Evolutionary conservation across 805 yeast genomes (phyloP), one percentile per base, ranked within the genome.

Genomic region (Saturnispora mendoncae): DNA sequence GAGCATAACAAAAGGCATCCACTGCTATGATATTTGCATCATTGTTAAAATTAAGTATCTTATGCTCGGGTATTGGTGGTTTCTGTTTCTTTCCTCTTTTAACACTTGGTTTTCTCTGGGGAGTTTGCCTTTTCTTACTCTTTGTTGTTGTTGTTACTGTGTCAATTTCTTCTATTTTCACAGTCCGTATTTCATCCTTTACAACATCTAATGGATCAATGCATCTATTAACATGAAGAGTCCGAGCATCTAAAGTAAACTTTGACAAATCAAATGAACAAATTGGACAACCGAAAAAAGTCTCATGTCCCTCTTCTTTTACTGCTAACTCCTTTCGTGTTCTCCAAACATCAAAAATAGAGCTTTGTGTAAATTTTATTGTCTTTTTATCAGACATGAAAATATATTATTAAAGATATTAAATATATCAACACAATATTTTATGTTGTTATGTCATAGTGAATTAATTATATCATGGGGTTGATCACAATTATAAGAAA

Each of bases 1-100:
- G 66, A 7, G 67, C 64, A 49, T 60, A 75, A 53, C 69, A 62
- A 59, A 82, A 75, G 0, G 87, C 87, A 61, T 82, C 92, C 20
- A 82, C 84, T 0, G 79, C 72, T 2, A 74, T 50, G 42, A 55
- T 53, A 10, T 51, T 46, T 33, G 49, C 45, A 7, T 57, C 25
- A 3, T 34, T 17, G 12, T 34, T 62, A 43, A 81, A 76, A 0
- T 56, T 48, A 15, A 81, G 49, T 4, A 70, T 64, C 51, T 81
- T 81, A 39, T 76, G 65, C 0, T 62, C 62, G 0, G 86, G 86
- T 2, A 78, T 68, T 1, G 67, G 67, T 20, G 53, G 60, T 40
- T 56, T 55, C 51, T 34, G 44, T 52, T 17, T 37, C 41, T 15
- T 20, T 20, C 12, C 28, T 8, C n/a, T 17, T 37, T 31, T 24